Base-by-base conservation (phyloP, 2,329 filamentous ascomycete species). In the Colletotrichum musicola region DNA sequence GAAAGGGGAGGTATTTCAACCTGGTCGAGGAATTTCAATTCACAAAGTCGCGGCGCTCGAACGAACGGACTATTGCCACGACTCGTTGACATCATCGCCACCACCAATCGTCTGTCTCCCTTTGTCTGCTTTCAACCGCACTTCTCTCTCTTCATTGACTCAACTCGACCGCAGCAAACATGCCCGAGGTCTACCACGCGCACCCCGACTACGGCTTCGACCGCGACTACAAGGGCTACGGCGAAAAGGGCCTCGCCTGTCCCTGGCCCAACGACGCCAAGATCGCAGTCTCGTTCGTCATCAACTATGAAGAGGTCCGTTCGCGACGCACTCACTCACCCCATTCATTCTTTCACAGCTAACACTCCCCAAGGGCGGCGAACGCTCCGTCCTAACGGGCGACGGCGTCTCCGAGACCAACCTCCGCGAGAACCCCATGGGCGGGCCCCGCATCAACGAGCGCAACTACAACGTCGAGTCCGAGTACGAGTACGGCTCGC, bases 401-500 rank as follows among this genome's bases (percentile, higher is more conserved):
- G 81, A 83, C 62, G 75, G 76, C 38, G 74, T 78, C 25, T 76
- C 74, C 30, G 81, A 83, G 71, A 75, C 75, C 7, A 77, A 77
- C 59, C 75, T 81, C 10, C 77, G 78, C 60, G 81, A 85, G 68
- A 81, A 83, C 68, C 75, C 80, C 0, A 75, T 75, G 6, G 72
- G 72, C 9, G 75, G 76, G 12, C 74, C 77, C 7, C 74, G 74
- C 14, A 73, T 79, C 72, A 81, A 82, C 65, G 82, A 83, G 71
- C 80, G 84, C 56, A 80, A 77, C 81, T 78, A 78, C 70, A 85
- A 83, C 69, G 79, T 79, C 58, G 84, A 87, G 74, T 79, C 77
- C 30, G 84, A 86, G 69, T 87, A 83, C 70, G 84, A 87, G 63
- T 87, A 87, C 71, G 83, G 85, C 40, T 80, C 80, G 22, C 80